Evolutionary conservation across 768 basidiomycete species (phyloP).

Genomic region (Termitomyces eurrhizus): DNA sequence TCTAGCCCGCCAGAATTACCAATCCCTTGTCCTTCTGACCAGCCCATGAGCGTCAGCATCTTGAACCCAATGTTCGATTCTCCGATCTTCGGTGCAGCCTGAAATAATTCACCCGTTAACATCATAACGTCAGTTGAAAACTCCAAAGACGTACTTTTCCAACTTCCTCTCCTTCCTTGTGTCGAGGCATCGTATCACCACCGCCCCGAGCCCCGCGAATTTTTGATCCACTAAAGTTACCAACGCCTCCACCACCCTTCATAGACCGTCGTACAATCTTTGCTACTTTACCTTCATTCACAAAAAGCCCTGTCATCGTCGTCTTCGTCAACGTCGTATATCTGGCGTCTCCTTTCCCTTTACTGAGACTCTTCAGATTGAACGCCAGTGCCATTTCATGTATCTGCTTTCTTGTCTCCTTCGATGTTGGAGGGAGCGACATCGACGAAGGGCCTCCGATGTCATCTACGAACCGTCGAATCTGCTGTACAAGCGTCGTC

Average conservation of each 20-base stretch:
- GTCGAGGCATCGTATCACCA: slow-evolving; percentile 35
- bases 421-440: slow-evolving; percentile 76
- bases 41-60: slow-evolving; percentile 89
- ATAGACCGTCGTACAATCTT: slow-evolving; percentile 36
- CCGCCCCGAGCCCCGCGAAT: slow-evolving; percentile 26
- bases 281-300: slow-evolving; percentile 61
- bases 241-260: slow-evolving; percentile 29
- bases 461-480: slow-evolving; percentile 65
- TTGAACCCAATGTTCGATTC: slow-evolving; percentile 81
- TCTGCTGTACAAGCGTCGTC: slow-evolving; percentile 62
- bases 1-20: slow-evolving; percentile 66
- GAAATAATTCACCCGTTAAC: slow-evolving; percentile 5
- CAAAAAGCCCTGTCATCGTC: slow-evolving; percentile 44
- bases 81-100: slow-evolving; percentile 81
- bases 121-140: background rate
- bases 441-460: slow-evolving; percentile 48
- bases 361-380: slow-evolving; percentile 72
- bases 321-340: slow-evolving; percentile 81
- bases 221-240: slow-evolving; percentile 29
- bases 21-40: slow-evolving; percentile 79
- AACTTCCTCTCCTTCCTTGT: slow-evolving; percentile 83
- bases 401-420: slow-evolving; percentile 62
- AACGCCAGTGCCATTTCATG: slow-evolving; percentile 84
- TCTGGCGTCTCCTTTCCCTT: slow-evolving; percentile 61
- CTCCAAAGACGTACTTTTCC: slow-evolving; percentile 50